Evolutionary conservation across 495 filamentous ascomycete species (phyloP).

Genomic region (Annulohypoxylon bovei): DNA sequence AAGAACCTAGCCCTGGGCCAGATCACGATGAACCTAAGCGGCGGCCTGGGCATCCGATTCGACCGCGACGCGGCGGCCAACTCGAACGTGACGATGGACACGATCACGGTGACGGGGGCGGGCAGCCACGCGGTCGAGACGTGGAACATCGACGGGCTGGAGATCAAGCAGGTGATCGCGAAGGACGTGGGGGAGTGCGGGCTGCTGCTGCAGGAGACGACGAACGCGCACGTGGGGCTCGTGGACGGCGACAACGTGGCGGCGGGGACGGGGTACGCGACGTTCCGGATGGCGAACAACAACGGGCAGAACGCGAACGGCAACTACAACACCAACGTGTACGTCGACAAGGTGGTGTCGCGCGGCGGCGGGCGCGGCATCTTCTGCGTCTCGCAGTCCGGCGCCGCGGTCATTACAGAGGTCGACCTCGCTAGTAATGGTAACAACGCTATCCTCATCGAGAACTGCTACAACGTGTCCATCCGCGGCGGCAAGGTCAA

Average conservation of each 20-base stretch:
- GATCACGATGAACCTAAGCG: conserved; percentile 57
- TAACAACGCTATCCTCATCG: conserved; percentile 59
- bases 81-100: conserved; percentile 56
- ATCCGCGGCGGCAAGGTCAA: conserved; percentile 56
- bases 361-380: conserved; percentile 58
- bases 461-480: conserved; percentile 59
- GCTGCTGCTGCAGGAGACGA: conserved; percentile 55
- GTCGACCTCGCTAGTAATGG: conserved; percentile 56
- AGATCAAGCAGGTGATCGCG: conserved; percentile 54
- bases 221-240: conserved; percentile 53
- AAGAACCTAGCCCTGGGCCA: conserved; percentile 50
- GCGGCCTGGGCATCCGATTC: conserved; percentile 58
- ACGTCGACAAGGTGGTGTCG: conserved; percentile 56
- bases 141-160: conserved; percentile 58
- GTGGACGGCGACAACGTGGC: conserved; percentile 59
- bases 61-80: conserved; percentile 55
- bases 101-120: conserved; percentile 54
- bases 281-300: conserved; percentile 57
- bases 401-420: conserved; percentile 49
- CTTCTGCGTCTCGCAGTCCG: conserved; percentile 60
- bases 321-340: conserved; percentile 55
- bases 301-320: conserved; percentile 54
- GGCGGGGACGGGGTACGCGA: conserved; percentile 56
- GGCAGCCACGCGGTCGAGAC: conserved; percentile 58
- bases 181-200: conserved; percentile 57